These are phyloP conservation scores for Sclerotiophoma versabilis DNA, from an alignment of 2,329 filamentous ascomycete genomes.

Conservation along the genomic window DNA sequence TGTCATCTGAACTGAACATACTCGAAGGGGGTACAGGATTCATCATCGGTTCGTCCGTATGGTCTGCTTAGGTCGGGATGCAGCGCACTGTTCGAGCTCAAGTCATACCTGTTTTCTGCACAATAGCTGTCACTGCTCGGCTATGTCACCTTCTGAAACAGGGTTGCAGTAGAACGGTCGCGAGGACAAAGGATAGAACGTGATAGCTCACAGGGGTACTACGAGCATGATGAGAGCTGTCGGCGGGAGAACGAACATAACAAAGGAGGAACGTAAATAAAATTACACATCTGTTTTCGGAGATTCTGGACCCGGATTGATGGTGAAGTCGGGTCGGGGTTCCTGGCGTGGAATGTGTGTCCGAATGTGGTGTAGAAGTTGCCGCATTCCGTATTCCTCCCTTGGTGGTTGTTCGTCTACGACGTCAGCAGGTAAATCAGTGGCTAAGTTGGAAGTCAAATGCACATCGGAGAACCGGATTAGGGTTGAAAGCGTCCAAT, in stretches of 20 bases:
- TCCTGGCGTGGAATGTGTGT: conserved; percentile 18
- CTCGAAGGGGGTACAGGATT: neutral
- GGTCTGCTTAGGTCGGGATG: neutral
- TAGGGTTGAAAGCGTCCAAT: neutral
- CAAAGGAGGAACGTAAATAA: conserved; percentile 37
- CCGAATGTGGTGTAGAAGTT: conserved; percentile 17
- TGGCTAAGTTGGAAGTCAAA: neutral
- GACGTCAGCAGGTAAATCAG: conserved; percentile 4
- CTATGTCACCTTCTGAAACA: conserved; percentile 20
- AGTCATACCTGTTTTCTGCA: neutral
- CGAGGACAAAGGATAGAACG: conserved; percentile 23
- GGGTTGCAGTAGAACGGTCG: conserved; percentile 1
- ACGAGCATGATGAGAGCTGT: conserved; percentile 17
- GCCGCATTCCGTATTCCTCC: conserved; percentile 29
- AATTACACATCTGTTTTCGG: conserved; percentile 30
- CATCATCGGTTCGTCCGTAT: neutral
- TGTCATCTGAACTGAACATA: neutral
- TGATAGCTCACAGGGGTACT: conserved; percentile 13
- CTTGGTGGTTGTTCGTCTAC: conserved; percentile 18
- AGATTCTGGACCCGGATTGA: conserved; percentile 5
- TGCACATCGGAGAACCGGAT: neutral
- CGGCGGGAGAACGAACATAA: conserved; percentile 27
- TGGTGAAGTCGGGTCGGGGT: conserved; percentile 14
- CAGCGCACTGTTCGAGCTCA: neutral
- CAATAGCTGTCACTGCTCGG: neutral